Evolutionary conservation across 148 eudicot genomes (phyloP).

Genomic region (Limonium bicolor): DNA sequence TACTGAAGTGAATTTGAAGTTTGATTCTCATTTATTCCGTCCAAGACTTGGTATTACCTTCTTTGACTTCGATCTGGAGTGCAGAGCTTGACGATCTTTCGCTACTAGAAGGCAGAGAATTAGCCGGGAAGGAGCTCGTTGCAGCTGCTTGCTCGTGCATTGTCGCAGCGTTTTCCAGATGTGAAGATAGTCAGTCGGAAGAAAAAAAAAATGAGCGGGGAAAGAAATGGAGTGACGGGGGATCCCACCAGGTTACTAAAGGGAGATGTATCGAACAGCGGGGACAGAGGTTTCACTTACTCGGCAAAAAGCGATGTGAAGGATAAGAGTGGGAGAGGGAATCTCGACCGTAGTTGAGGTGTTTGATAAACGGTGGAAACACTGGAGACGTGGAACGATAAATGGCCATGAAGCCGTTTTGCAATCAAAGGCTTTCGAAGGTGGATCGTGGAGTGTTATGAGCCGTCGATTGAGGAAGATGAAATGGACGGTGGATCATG

Average conservation of each 20-base stretch:
- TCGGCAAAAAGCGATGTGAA: background rate
- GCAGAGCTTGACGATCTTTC: slow-evolving; percentile 98
- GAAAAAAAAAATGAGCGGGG: background rate
- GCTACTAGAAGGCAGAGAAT: slow-evolving; percentile 80
- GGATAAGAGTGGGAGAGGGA: background rate
- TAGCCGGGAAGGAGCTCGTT: slow-evolving; percentile 62
- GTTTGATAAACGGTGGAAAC: slow-evolving; percentile 18
- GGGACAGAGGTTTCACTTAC: too few relatives aligned
- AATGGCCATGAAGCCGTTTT: slow-evolving; percentile 29
- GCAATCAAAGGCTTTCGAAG: slow-evolving; percentile 44
- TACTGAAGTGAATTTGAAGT: too few relatives aligned
- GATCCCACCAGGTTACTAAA: background rate
- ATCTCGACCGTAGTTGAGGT: slow-evolving; percentile 30
- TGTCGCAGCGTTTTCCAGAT: slow-evolving; percentile 9
- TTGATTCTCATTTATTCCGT: too few relatives aligned
- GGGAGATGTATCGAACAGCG: too few relatives aligned
- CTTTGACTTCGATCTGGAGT: slow-evolving; percentile 58
- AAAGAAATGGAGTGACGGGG: background rate
- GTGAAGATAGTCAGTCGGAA: slow-evolving; percentile 6
- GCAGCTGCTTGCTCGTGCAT: slow-evolving; percentile 64
- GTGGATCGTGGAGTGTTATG: slow-evolving; percentile 23
- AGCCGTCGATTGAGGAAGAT: slow-evolving; percentile 11
- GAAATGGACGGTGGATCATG: slow-evolving; percentile 11
- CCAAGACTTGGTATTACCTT: slow-evolving; percentile 44
- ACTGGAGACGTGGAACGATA: slow-evolving; percentile 44